Conservation (phyloP, 2,329 filamentous ascomycete genomes). For the Leptographium radiaticola region DNA sequence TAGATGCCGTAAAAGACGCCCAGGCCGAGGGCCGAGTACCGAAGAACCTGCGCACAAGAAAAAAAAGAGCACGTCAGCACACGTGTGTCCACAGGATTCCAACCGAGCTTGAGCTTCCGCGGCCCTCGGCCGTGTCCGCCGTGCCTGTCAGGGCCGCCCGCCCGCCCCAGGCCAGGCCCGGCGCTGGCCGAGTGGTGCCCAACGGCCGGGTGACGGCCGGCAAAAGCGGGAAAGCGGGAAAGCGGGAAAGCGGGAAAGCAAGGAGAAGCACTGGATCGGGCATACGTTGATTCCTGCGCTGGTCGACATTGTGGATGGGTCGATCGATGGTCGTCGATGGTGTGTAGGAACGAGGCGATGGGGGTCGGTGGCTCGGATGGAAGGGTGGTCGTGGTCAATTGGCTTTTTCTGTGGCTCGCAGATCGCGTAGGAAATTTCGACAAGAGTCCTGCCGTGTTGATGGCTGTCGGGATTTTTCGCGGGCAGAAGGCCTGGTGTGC, state of each 20-base stretch:
- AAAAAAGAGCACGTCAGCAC: background rate
- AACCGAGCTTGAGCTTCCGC: background rate
- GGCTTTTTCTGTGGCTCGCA: constrained; percentile 6
- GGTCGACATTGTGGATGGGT: constrained; percentile 15
- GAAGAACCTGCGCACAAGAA: constrained; percentile 60
- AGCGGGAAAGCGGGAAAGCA: background rate
- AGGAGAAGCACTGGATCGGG: constrained; percentile 2
- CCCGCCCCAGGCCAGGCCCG: background rate
- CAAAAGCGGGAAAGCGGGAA: background rate
- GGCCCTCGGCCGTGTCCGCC: background rate
- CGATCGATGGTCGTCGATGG: background rate
- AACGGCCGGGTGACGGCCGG: background rate
- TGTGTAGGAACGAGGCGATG: background rate
- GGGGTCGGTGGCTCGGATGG: background rate
- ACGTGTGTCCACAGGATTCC: background rate
- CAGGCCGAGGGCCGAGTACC: constrained; percentile 85
- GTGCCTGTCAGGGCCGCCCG: background rate
- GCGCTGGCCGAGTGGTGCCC: background rate
- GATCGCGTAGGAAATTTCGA: constrained; percentile 12
- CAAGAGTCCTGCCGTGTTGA: background rate
- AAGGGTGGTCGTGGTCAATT: constrained; percentile 3
- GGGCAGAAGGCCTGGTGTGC: background rate
- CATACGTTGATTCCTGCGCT: constrained; percentile 20
- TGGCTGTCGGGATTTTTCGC: constrained; percentile 1
- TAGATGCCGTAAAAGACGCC: constrained; percentile 93